Conservation (phyloP, 305 asterid species). For the Fraxinus latifolia region DNA sequence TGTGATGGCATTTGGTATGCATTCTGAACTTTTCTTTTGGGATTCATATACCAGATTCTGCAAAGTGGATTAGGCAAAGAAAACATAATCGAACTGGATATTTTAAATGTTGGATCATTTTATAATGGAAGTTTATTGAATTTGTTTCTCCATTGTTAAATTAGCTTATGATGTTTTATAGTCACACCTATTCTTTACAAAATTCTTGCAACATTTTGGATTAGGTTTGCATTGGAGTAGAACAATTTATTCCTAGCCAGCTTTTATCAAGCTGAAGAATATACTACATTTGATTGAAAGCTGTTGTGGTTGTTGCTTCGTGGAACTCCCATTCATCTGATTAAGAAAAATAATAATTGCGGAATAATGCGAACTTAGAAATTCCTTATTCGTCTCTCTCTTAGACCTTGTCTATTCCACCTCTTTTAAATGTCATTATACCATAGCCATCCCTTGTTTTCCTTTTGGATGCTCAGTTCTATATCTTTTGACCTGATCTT, state of each 20-base stretch:
- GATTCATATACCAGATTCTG: neutral
- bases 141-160: neutral
- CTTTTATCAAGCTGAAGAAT: no score
- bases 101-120: neutral
- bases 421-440: neutral
- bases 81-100: neutral
- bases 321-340: neutral
- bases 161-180: neutral
- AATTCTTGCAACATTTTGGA: neutral
- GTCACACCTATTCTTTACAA: neutral
- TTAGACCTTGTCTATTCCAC: neutral
- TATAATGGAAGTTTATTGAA: neutral
- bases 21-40: slow-evolving; percentile 21
- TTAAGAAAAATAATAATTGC: neutral
- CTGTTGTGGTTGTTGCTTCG: neutral
- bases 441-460: neutral
- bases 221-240: neutral
- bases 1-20: slow-evolving; percentile 98
- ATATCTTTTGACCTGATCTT: neutral
- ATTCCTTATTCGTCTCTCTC: neutral
- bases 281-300: neutral
- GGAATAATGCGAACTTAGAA: neutral
- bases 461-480: neutral
- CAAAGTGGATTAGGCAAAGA: neutral
- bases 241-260: neutral